phyloP scores from a whole-genome alignment of 2,329 filamentous ascomycete species.

The Iodosphaeria phyllophila region DNA sequence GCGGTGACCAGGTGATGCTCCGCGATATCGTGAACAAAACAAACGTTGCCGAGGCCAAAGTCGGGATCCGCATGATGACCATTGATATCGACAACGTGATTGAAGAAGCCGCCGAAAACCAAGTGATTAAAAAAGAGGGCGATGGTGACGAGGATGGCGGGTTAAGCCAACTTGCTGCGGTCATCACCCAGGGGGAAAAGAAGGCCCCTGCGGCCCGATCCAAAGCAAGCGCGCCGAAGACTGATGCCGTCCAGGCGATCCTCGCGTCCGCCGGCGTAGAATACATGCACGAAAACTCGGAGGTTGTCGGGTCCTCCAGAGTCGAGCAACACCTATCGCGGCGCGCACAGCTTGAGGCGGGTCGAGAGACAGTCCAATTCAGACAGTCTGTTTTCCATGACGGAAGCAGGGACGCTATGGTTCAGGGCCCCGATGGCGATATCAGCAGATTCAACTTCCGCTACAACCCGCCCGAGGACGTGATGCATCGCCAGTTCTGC shows the following conservation, averaged over 20 bases:
- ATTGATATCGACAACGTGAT: slow-evolving; percentile 49
- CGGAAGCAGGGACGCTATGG: slow-evolving; percentile 19
- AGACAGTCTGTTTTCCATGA: slow-evolving; percentile 39
- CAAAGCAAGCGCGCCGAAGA: slow-evolving; percentile 29
- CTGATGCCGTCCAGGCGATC: slow-evolving; percentile 75
- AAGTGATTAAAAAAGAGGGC: slow-evolving; percentile 25
- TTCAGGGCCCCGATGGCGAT: slow-evolving; percentile 10
- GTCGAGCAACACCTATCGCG: slow-evolving; percentile 74
- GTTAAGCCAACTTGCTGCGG: slow-evolving; percentile 52
- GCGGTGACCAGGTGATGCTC: slow-evolving; percentile 60
- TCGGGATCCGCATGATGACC: slow-evolving; percentile 63
- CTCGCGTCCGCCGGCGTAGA: slow-evolving; percentile 74
- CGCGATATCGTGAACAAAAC: slow-evolving; percentile 98
- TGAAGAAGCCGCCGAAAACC: slow-evolving; percentile 28
- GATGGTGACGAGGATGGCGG: slow-evolving; percentile 38
- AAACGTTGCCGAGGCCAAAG: slow-evolving; percentile 83
- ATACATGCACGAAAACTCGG: slow-evolving; percentile 91
- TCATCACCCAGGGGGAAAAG: slow-evolving; percentile 29
- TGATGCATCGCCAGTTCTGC: slow-evolving; percentile 71
- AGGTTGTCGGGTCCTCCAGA: slow-evolving; percentile 82
- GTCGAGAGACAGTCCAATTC: slow-evolving; percentile 25
- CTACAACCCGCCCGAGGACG: slow-evolving; percentile 57
- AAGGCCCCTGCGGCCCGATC: slow-evolving; percentile 18
- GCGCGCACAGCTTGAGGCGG: slow-evolving; percentile 44
- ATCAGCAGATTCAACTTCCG: slow-evolving; percentile 17